Conservation (phyloP, 345 rosid species). For the Camelina laxa region DNA sequence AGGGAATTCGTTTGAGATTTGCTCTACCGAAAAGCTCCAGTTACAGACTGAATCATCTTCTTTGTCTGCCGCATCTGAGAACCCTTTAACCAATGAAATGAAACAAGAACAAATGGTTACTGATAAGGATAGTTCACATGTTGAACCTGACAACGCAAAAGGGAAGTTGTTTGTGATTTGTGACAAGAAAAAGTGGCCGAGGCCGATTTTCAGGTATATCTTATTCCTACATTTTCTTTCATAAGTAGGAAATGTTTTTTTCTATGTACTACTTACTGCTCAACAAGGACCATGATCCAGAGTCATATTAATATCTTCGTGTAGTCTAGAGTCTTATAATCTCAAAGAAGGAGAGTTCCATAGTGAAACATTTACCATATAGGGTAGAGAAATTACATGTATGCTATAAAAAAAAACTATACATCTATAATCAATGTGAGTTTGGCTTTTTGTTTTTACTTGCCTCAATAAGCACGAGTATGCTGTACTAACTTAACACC, state of each 20-base stretch:
- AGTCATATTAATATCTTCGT: background rate
- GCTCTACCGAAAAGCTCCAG: constrained; percentile 13
- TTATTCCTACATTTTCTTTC: too few species aligned
- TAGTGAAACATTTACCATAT: background rate
- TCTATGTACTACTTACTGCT: too few species aligned
- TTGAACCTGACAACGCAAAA: too few species aligned
- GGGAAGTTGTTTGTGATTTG: too few species aligned
- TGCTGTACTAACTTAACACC: background rate
- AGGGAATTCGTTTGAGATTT: background rate
- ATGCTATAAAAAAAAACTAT: background rate
- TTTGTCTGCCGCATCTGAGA: constrained; percentile 22
- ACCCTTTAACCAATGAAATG: constrained; percentile 39
- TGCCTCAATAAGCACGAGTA: background rate
- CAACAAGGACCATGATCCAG: background rate
- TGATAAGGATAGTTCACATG: too few species aligned
- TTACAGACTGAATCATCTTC: constrained; percentile 47
- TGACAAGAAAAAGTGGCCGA: too few species aligned
- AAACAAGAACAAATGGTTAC: background rate
- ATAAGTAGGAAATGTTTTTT: too few species aligned
- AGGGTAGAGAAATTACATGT: background rate
- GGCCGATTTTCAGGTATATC: too few species aligned
- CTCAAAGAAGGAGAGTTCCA: background rate
- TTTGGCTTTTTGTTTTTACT: background rate
- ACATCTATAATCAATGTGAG: background rate
- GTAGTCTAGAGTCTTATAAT: background rate